Evolutionary conservation across 177 flowering plant genomes (phyloP).

Genomic region (Telopea speciosissima): DNA sequence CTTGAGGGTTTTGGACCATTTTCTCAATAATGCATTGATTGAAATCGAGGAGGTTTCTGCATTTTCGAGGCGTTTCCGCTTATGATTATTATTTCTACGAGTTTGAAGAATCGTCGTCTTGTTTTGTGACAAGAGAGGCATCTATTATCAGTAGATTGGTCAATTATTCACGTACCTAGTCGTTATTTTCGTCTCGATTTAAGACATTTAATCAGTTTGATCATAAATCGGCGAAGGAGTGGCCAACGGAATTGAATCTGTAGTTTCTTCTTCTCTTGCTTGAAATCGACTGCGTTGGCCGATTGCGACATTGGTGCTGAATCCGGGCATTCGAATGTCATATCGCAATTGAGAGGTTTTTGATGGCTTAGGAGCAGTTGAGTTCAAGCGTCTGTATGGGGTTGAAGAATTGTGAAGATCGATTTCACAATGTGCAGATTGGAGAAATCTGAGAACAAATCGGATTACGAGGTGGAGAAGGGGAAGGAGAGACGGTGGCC

Average conservation of each 20-base stretch:
- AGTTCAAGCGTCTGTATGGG: neutral
- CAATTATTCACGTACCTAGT: neutral
- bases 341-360: conserved; percentile 1
- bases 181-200: neutral
- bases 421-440: conserved; percentile 11
- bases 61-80: conserved; percentile 10
- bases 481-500: conserved; percentile 9
- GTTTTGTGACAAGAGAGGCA: conserved; percentile 1
- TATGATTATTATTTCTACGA: neutral
- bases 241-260: neutral
- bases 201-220: neutral
- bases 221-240: neutral
- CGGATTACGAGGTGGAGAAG: conserved; percentile 1
- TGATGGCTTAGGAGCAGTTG: conserved; percentile 1
- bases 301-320: neutral
- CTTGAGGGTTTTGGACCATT: neutral
- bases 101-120: conserved; percentile 5
- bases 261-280: too few species aligned
- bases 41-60: conserved; percentile 4
- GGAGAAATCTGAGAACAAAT: conserved; percentile 19
- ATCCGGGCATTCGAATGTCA: neutral
- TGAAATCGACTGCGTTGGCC: neutral
- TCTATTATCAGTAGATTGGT: neutral
- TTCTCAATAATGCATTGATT: conserved; percentile 5
- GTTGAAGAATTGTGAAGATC: conserved; percentile 1